Evolutionary conservation across 768 basidiomycete genomes (phyloP).

Genomic region (Daedaleopsis nitida): DNA sequence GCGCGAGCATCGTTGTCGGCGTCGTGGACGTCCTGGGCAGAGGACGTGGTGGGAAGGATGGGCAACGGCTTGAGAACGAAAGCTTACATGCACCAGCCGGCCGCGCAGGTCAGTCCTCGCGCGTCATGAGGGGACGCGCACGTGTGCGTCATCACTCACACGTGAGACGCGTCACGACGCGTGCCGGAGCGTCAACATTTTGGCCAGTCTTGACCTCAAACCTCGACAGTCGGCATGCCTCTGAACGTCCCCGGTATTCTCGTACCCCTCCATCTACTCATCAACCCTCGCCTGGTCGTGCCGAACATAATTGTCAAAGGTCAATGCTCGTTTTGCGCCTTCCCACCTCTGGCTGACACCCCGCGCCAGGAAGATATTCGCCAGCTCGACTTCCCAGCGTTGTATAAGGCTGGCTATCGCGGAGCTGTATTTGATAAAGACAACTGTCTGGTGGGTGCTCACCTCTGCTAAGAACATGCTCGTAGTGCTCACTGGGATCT

Average conservation of each 20-base stretch:
- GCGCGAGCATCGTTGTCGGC: constrained; percentile 18
- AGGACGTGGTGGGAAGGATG: constrained; percentile 10
- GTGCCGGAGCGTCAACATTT: no score
- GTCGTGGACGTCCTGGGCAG: not conserved
- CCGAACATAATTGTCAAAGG: constrained; percentile 71
- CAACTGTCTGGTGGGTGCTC: constrained; percentile 78
- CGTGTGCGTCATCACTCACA: not conserved
- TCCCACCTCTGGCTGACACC: not conserved
- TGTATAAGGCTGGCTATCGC: constrained; percentile 76
- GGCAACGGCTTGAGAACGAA: not conserved
- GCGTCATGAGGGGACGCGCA: not conserved
- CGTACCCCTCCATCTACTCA: constrained; percentile 67
- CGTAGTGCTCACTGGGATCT: not conserved
- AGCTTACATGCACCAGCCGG: not conserved
- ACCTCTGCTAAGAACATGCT: not conserved
- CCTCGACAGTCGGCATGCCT: constrained; percentile 59
- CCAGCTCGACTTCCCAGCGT: constrained; percentile 73
- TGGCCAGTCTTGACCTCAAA: no score
- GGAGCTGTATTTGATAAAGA: constrained; percentile 98
- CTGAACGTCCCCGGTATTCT: constrained; percentile 73
- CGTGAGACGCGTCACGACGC: not conserved
- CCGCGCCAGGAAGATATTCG: constrained; percentile 70
- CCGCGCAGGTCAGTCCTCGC: no score
- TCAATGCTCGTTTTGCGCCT: constrained; percentile 31
- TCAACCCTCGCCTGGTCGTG: constrained; percentile 66